Conservation (phyloP, 441 rosid species). For the Bruguiera hainesii region DNA sequence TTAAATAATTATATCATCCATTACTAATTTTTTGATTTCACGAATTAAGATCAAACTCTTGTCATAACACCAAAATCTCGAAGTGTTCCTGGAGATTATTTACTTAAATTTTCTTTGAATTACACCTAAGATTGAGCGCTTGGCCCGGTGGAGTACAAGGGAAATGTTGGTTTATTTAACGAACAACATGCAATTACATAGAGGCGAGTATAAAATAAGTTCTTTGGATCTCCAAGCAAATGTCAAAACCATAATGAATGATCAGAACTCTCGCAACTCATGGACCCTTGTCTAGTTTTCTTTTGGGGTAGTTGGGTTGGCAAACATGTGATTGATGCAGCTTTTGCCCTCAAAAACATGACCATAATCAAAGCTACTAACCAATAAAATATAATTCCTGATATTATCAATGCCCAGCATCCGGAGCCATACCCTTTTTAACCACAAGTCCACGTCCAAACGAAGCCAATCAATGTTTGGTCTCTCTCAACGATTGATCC, state of each 20-base stretch:
- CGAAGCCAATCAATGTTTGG: neutral
- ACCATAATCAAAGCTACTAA: neutral
- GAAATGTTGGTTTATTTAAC: no score
- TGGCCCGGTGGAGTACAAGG: no score
- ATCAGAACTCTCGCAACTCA: neutral
- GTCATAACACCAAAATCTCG: no score
- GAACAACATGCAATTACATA: no score
- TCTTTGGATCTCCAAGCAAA: no score
- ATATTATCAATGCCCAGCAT: neutral
- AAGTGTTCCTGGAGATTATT: no score
- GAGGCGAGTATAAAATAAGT: no score
- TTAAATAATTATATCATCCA: no score
- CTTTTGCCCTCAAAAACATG: slow-evolving; percentile 28
- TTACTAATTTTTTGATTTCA: no score
- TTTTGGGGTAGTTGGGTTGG: slow-evolving; percentile 27
- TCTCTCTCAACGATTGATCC: slow-evolving; percentile 2
- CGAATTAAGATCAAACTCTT: no score
- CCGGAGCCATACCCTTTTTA: neutral
- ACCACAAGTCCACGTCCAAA: neutral
- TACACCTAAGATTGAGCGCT: no score
- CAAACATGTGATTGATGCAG: slow-evolving; percentile 46
- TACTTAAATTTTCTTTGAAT: no score
- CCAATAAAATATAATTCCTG: neutral
- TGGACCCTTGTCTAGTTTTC: neutral
- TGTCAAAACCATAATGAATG: neutral